Percentiles rank a stretch among this genome's conserved stretches.
phyloP scores from a whole-genome alignment of 148 eudicot species.

The Vaccinium macrocarpon region DNA sequence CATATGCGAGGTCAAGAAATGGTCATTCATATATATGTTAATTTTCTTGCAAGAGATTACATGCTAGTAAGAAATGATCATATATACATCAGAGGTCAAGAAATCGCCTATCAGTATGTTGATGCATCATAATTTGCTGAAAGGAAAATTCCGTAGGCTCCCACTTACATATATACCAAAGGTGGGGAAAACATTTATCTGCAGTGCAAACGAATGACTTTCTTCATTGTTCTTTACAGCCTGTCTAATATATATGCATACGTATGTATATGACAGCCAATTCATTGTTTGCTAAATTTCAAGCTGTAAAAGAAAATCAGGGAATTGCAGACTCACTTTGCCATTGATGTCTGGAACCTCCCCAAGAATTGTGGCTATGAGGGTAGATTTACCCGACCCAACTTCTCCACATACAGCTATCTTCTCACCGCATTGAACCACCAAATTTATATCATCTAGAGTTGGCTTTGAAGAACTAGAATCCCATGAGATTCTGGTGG shows the following conservation, averaged over 20 bases:
- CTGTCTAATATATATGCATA: background rate
- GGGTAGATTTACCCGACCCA: constrained; percentile 69
- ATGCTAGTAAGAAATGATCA: too few species aligned
- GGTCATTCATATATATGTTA: too few species aligned
- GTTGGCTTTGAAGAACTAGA: constrained; percentile 25
- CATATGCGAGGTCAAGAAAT: too few species aligned
- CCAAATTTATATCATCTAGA: constrained; percentile 33
- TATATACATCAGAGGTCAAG: too few species aligned
- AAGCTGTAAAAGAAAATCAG: background rate
- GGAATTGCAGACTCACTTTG: constrained; percentile 25
- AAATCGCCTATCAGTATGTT: too few species aligned
- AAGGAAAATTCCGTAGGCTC: too few species aligned
- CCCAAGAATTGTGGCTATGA: constrained; percentile 58
- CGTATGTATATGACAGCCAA: background rate
- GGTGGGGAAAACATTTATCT: background rate
- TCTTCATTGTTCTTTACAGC: background rate
- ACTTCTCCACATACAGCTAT: constrained; percentile 69
- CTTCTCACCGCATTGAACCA: constrained; percentile 37
- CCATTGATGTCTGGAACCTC: constrained; percentile 39
- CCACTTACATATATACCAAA: too few species aligned
- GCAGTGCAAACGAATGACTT: background rate
- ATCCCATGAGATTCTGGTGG: constrained; percentile 44
- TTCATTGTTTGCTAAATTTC: background rate
- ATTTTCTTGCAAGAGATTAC: too few species aligned
- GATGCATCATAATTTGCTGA: too few species aligned